phyloP scores from a whole-genome alignment of 2,329 filamentous ascomycete species.

The Arthrobotrys entomopaga region DNA sequence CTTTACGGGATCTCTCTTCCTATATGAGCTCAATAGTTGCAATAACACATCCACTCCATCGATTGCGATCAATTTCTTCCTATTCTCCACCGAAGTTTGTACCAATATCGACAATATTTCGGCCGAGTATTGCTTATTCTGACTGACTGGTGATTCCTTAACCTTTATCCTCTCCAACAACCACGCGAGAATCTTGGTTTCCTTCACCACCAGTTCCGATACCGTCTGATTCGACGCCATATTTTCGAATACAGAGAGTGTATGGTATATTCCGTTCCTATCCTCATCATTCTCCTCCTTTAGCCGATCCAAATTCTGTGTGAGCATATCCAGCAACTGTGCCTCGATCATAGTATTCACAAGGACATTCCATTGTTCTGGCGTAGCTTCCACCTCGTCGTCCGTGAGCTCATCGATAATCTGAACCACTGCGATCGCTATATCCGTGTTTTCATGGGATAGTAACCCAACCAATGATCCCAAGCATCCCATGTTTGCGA shows the following conservation, averaged over 20 bases:
- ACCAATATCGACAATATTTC: constrained; percentile 90
- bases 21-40: constrained; percentile 83
- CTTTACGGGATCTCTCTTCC: constrained; percentile 84
- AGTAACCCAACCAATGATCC: constrained; percentile 81
- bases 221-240: constrained; percentile 76
- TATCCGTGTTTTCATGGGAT: constrained; percentile 95
- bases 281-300: constrained; percentile 79
- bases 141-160: constrained; percentile 74
- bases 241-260: constrained; percentile 79
- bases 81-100: constrained; percentile 76
- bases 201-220: constrained; percentile 76
- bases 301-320: constrained; percentile 80
- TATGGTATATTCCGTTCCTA: constrained; percentile 85
- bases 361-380: constrained; percentile 81
- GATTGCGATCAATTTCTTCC: constrained; percentile 70
- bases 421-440: constrained; percentile 89
- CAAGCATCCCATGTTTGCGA: constrained; percentile 78
- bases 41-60: constrained; percentile 83
- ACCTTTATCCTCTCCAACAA: constrained; percentile 77
- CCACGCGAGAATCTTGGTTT: constrained; percentile 78
- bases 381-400: constrained; percentile 84
- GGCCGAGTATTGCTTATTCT: constrained; percentile 95
- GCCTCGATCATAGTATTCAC: constrained; percentile 74
- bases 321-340: constrained; percentile 77
- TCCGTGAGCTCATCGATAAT: constrained; percentile 91